Percentiles rank a stretch among this genome's conserved stretches.
phyloP scores from a whole-genome alignment of 345 rosid genomes.

The Boechera divaricarpa region DNA sequence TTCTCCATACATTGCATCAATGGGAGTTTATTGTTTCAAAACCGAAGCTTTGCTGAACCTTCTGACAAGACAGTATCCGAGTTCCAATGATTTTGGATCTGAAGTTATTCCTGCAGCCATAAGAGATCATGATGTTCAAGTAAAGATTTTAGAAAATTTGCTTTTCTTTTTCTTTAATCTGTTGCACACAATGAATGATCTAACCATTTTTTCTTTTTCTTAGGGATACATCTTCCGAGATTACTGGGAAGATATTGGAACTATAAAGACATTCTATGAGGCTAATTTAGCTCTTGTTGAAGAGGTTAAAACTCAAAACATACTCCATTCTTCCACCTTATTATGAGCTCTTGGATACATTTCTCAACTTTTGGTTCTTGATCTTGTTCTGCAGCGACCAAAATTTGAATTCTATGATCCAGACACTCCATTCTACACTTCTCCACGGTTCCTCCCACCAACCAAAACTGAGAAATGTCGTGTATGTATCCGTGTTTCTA shows the following conservation, averaged over 20 bases:
- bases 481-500: constrained; percentile 47
- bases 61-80: constrained; percentile 66
- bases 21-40: constrained; percentile 87
- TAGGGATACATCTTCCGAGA: constrained; percentile 71
- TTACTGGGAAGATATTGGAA: constrained; percentile 95
- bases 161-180: neutral
- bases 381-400: constrained; percentile 55
- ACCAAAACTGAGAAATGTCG: constrained; percentile 74
- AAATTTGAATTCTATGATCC: constrained; percentile 88
- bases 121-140: constrained; percentile 72
- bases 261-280: constrained; percentile 81
- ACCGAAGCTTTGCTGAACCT: constrained; percentile 72
- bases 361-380: neutral
- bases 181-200: neutral
- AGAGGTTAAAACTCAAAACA: constrained; percentile 51
- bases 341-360: neutral
- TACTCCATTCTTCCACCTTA: neutral
- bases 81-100: constrained; percentile 88
- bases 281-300: constrained; percentile 87
- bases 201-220: neutral
- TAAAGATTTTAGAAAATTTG: constrained; percentile 34
- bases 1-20: constrained; percentile 79
- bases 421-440: constrained; percentile 75
- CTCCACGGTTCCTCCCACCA: constrained; percentile 84
- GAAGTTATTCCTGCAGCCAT: constrained; percentile 76